Conservation (phyloP, 176 grass and related monocot species). For the Cenchrus americanus region DNA sequence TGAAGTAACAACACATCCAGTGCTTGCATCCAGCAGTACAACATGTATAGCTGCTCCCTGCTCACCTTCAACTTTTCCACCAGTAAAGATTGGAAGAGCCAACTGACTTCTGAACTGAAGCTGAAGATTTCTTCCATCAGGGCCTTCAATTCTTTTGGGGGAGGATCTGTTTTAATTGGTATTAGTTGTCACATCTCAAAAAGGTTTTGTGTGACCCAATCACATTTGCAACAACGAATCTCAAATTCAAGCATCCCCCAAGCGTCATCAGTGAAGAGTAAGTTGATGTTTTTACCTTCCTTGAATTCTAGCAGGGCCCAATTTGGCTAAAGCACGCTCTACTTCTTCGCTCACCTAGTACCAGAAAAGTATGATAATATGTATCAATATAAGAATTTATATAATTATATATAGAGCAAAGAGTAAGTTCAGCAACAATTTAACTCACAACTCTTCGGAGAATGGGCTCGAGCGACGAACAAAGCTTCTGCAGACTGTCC, state of each 20-base stretch:
- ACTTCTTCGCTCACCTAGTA: constrained; percentile 98
- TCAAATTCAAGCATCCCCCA: constrained; percentile 20
- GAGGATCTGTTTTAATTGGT: constrained; percentile 63
- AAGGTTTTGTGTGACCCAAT: constrained; percentile 8
- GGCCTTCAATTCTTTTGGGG: constrained; percentile 86
- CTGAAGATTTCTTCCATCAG: constrained; percentile 83
- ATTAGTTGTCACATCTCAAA: constrained; percentile 29
- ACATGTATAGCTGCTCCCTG: constrained; percentile 94
- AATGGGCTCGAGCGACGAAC: constrained; percentile 91
- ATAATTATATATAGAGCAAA: constrained; percentile 3
- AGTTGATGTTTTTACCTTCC: constrained; percentile 73
- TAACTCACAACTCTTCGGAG: constrained; percentile 97
- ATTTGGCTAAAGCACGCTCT: constrained; percentile 95
- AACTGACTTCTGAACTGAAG: constrained; percentile 72
- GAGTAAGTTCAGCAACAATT: constrained; percentile 13
- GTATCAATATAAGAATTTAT: constrained; percentile 17
- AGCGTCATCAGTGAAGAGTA: not conserved
- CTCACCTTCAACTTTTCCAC: constrained; percentile 93
- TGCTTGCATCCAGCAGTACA: constrained; percentile 69
- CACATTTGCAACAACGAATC: constrained; percentile 14
- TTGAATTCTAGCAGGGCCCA: constrained; percentile 78
- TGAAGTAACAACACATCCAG: constrained; percentile 61
- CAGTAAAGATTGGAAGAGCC: constrained; percentile 85
- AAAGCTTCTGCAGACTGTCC: constrained; percentile 97
- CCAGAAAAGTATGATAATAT: constrained; percentile 38